Evolutionary conservation across 192 early-diverging fungal genomes (phyloP).

Genomic region (Coemansia sp.): DNA sequence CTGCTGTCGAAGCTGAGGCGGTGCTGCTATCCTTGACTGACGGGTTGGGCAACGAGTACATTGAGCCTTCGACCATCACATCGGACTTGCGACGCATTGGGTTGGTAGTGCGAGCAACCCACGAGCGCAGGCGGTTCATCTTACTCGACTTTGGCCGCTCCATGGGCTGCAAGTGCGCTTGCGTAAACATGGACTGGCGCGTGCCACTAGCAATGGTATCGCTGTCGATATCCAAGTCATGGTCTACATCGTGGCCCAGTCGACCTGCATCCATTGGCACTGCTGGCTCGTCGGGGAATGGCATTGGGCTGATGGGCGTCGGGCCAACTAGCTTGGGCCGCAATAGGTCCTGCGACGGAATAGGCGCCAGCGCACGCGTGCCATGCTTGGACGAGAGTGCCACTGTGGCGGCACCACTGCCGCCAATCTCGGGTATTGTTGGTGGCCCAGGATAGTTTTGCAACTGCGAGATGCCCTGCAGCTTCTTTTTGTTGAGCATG

Average conservation of each 20-base stretch:
- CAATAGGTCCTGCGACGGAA: constrained; percentile 50
- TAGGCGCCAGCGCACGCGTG: constrained; percentile 38
- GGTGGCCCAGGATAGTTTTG: constrained; percentile 41
- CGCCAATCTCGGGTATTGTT: constrained; percentile 24
- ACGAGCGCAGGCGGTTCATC: constrained; percentile 50
- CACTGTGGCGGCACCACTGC: neutral
- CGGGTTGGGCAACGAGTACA: neutral
- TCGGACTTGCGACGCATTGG: constrained; percentile 54
- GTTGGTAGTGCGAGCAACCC: constrained; percentile 51
- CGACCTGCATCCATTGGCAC: constrained; percentile 7
- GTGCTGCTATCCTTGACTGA: constrained; percentile 9
- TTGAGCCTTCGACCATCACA: constrained; percentile 18
- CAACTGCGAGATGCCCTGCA: constrained; percentile 47
- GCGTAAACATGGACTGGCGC: constrained; percentile 1
- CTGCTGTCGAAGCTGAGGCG: neutral
- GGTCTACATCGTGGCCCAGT: constrained; percentile 21
- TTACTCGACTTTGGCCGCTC: constrained; percentile 51
- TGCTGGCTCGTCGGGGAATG: constrained; percentile 46
- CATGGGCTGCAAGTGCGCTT: constrained; percentile 10
- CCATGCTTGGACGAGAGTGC: constrained; percentile 24
- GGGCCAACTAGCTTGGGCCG: constrained; percentile 8
- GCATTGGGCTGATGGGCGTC: constrained; percentile 45
- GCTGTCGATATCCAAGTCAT: constrained; percentile 17
- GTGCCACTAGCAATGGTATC: constrained; percentile 1
- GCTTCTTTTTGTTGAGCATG: constrained; percentile 54